These are phyloP conservation scores for Sonneratia caseolaris DNA, from an alignment of 345 rosid species.

Conservation along the genomic window DNA sequence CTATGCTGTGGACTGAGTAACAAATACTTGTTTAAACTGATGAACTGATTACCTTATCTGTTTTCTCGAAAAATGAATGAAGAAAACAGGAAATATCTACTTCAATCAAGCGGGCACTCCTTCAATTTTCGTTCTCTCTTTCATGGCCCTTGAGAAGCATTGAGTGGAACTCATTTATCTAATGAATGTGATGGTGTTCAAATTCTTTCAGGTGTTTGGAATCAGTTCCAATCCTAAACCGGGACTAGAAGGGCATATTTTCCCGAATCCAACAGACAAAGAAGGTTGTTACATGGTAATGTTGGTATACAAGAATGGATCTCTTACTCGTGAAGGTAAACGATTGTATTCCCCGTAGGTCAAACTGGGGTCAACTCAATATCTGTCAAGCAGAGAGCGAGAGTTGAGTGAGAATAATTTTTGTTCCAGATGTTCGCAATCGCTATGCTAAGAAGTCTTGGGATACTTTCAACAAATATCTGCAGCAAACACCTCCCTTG, in stretches of 20 bases:
- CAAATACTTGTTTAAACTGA: neutral
- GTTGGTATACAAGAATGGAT: slow-evolving; percentile 78
- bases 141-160: no score
- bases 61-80: neutral
- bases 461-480: slow-evolving; percentile 60
- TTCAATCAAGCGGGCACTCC: neutral
- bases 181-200: neutral
- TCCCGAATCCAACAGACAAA: slow-evolving; percentile 80
- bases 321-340: slow-evolving; percentile 84
- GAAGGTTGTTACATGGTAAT: slow-evolving; percentile 92
- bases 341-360: neutral
- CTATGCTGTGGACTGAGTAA: no score
- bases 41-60: neutral
- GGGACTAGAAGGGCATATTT: slow-evolving; percentile 74
- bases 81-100: neutral
- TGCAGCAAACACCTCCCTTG: slow-evolving; percentile 66
- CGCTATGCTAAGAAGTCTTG: slow-evolving; percentile 61
- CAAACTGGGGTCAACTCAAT: neutral
- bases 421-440: slow-evolving; percentile 51
- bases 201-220: slow-evolving; percentile 59
- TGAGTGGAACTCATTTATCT: neutral
- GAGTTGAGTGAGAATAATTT: neutral
- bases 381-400: neutral
- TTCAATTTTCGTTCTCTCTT: neutral
- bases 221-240: slow-evolving; percentile 68